Base-by-base conservation (phyloP, 805 yeast genomes). In the Sungouiella blattae region DNA sequence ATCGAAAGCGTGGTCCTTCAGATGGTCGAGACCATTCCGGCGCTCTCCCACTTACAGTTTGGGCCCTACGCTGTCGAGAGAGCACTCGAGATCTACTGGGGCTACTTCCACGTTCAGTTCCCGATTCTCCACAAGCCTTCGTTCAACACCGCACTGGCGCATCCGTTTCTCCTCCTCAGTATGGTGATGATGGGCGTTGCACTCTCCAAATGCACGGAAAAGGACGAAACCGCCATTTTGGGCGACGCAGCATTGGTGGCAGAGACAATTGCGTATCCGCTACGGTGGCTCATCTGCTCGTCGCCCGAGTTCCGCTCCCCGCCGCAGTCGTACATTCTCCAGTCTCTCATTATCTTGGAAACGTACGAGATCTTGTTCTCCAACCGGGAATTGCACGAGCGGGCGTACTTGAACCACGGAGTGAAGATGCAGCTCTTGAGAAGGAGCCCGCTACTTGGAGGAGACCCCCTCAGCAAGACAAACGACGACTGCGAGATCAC, bases 381-480 rank as follows among this genome's bases (percentile, higher is more conserved):
- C 14, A 23, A 26, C 11, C 22, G 45, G 3, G 23, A 28, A 12
- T 28, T 41, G n/a, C 45, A 41, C 15, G 43, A 41, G 13, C 32
- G 45, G 4, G 41, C 45, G 3, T 38, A 35, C 23, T 23, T 41
- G 17, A 32, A 41, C 21, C 45, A 41, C 21, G 43, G 43, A 6
- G 26, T 18, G n/a, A 57, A 57, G 38, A 52, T 57, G 12, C 60
- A 56, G 35, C 28, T 57, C 9, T 38, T 55, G 6, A 33, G 58
- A 27, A 37, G 58, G 29, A 41, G 50, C 12, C 57, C 57, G n/a
- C 35, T 64, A 9, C 42, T 66, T 11, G 73, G 70, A 6, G 70
- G 71, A 11, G 70, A 65, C 34, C 71, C 70, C 0, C 47, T 55
- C 23, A 60, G 56, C 37, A 50, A 53, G 15, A 51, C 45, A 11